phyloP scores from a whole-genome alignment of 1,284 basidiomycete species.

The Hortiboletus rubellus region DNA sequence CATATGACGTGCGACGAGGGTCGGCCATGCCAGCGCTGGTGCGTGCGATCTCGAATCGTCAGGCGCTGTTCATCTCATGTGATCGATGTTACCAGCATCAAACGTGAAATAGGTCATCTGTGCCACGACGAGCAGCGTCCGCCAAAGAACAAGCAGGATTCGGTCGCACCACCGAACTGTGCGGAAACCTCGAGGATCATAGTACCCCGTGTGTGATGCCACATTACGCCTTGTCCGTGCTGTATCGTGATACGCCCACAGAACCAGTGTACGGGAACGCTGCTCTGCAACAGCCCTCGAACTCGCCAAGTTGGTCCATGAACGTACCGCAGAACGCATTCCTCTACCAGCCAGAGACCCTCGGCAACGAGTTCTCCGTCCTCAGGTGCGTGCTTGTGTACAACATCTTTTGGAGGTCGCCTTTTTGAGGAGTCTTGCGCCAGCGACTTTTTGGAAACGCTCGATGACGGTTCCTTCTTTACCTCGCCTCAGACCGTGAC shows the following conservation, averaged over 20 bases:
- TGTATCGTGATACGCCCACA: constrained; percentile 21
- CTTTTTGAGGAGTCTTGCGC: neutral
- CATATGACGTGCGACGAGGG: constrained; percentile 94
- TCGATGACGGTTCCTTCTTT: constrained; percentile 74
- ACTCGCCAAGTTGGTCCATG: constrained; percentile 53
- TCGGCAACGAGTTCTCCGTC: constrained; percentile 80
- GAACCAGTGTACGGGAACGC: constrained; percentile 37
- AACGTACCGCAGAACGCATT: constrained; percentile 48
- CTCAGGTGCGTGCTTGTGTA: constrained; percentile 58
- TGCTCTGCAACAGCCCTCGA: constrained; percentile 35
- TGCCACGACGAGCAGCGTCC: constrained; percentile 84
- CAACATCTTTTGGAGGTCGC: neutral
- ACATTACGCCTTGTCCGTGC: neutral
- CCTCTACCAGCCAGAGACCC: constrained; percentile 65
- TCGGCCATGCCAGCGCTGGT: constrained; percentile 89
- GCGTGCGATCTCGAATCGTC: constrained; percentile 36
- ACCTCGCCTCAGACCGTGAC: constrained; percentile 50
- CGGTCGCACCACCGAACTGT: constrained; percentile 32
- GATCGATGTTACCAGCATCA: constrained; percentile 59
- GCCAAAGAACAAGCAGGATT: constrained; percentile 44
- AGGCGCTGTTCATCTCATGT: neutral
- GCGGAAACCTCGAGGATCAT: constrained; percentile 20
- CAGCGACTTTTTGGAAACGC: constrained; percentile 79
- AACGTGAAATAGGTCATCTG: constrained; percentile 88
- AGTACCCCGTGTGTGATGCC: constrained; percentile 10